Conservation (phyloP, 371 early-diverging fungal species). For the Mucor lusitanicus region DNA sequence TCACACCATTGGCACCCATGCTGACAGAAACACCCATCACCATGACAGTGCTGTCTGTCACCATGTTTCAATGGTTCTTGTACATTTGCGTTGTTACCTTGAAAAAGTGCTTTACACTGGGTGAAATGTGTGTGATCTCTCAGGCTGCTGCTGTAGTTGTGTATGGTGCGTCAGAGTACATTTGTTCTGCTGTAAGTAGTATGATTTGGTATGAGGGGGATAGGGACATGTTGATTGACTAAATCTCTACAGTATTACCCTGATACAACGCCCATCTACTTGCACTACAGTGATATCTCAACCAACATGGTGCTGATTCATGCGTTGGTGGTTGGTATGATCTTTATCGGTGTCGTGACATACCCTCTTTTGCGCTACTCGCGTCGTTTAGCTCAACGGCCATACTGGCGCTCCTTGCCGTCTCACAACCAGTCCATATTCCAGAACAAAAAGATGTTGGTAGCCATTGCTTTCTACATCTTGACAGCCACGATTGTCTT, state of each 20-base stretch:
- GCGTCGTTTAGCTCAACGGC: conserved; percentile 49
- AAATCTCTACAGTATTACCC: conserved; percentile 23
- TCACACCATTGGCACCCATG: conserved; percentile 27
- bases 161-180: conserved; percentile 37
- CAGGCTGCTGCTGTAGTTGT: conserved; percentile 60
- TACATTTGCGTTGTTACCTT: conserved; percentile 46
- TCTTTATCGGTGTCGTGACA: conserved; percentile 61
- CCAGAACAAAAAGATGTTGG: conserved; percentile 28
- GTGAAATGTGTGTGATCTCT: conserved; percentile 68
- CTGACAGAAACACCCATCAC: conserved; percentile 26
- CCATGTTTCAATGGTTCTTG: conserved; percentile 43
- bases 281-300: conserved; percentile 26
- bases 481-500: conserved; percentile 41
- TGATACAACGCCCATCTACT: conserved; percentile 26
- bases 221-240: neutral
- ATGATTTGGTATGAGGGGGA: neutral
- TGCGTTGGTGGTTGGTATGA: conserved; percentile 69
- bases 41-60: conserved; percentile 32
- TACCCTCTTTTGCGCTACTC: conserved; percentile 59
- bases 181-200: conserved; percentile 25
- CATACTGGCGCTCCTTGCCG: conserved; percentile 38
- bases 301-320: conserved; percentile 38
- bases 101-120: conserved; percentile 65
- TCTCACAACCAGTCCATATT: neutral
- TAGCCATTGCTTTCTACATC: conserved; percentile 42